Percentiles rank a stretch among this genome's conserved stretches.
Evolutionary conservation across 2,329 filamentous ascomycete species (phyloP).

Genomic region (Fusarium fujikuroi): DNA sequence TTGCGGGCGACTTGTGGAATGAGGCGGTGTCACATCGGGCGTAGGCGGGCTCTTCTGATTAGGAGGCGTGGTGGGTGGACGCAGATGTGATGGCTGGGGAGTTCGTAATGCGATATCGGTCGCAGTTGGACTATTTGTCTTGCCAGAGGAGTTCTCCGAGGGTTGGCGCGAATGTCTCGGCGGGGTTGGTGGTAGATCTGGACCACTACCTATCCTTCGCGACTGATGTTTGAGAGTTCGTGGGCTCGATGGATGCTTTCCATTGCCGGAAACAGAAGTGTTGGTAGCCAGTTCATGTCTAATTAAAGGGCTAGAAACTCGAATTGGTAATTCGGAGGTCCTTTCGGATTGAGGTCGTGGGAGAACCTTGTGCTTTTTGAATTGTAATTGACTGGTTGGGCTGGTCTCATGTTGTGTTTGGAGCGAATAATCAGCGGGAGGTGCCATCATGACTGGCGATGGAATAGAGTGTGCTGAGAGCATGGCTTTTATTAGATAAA

Average conservation of each 20-base stretch:
- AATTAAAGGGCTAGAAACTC: conserved; percentile 37
- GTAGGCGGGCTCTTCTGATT: conserved; percentile 77
- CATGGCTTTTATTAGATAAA: conserved; percentile 37
- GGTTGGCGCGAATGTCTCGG: conserved; percentile 69
- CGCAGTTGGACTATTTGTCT: conserved; percentile 55
- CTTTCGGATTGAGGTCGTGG: conserved; percentile 50
- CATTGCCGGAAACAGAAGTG: conserved; percentile 40
- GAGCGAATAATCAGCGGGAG: conserved; percentile 45
- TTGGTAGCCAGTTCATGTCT: conserved; percentile 45
- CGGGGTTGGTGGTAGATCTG: conserved; percentile 70
- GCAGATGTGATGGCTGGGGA: conserved; percentile 52
- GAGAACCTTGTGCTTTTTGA: conserved; percentile 59
- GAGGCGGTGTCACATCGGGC: conserved; percentile 79
- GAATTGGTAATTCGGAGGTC: conserved; percentile 37
- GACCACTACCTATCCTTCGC: conserved; percentile 56
- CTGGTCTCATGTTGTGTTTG: conserved; percentile 43
- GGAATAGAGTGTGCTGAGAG: conserved; percentile 43
- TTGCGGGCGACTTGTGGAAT: conserved; percentile 57
- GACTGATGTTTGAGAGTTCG: conserved; percentile 56
- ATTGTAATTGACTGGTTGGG: conserved; percentile 51
- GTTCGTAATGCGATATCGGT: conserved; percentile 53
- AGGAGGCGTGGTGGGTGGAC: conserved; percentile 68
- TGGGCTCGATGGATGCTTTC: conserved; percentile 52
- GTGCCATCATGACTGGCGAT: conserved; percentile 50
- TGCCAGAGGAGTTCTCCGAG: conserved; percentile 60